Percentiles rank a stretch among this genome's conserved stretches.
Evolutionary conservation across 164 flowering plant genomes (phyloP).

Genomic region (Liriodendron chinense): DNA sequence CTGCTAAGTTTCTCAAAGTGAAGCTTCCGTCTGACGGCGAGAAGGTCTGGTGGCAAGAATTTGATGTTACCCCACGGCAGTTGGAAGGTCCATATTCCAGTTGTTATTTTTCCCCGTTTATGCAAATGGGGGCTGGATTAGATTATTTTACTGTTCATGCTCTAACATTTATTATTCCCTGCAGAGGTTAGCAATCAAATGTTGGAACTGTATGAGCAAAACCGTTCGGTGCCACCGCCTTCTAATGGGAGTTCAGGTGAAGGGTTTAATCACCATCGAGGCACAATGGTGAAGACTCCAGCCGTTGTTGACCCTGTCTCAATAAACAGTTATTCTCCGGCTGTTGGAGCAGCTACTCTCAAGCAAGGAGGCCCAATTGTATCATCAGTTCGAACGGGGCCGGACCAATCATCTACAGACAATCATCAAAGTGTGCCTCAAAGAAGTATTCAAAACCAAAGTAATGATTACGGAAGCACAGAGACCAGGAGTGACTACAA

Average conservation of each 20-base stretch:
- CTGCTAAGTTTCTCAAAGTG: conserved; percentile 84
- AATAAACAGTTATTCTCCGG: conserved; percentile 22
- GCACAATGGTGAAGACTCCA: conserved; percentile 35
- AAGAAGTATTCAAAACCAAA: conserved; percentile 35
- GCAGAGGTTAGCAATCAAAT: conserved; percentile 99
- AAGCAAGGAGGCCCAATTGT: conserved; percentile 29
- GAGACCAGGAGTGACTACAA: conserved; percentile 36
- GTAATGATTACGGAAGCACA: conserved; percentile 42
- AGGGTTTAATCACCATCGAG: conserved; percentile 36
- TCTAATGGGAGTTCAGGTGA: conserved; percentile 79
- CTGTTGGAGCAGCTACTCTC: conserved; percentile 13
- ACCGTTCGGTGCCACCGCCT: conserved; percentile 34
- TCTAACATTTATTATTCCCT: conserved; percentile 11
- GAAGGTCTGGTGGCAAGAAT: conserved; percentile 93
- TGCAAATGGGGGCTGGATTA: neutral
- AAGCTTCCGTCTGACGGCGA: conserved; percentile 83
- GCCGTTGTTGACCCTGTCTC: conserved; percentile 39
- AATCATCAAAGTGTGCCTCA: conserved; percentile 29
- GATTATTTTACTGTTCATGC: neutral
- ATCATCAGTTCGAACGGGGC: conserved; percentile 23
- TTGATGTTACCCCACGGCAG: conserved; percentile 86
- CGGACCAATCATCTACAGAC: conserved; percentile 37
- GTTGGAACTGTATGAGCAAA: conserved; percentile 95
- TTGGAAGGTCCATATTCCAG: conserved; percentile 66
- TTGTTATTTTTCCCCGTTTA: neutral